These are phyloP conservation scores for Albugo laibachii DNA, from an alignment of 352 stramenopile species.

Conservation along the genomic window DNA sequence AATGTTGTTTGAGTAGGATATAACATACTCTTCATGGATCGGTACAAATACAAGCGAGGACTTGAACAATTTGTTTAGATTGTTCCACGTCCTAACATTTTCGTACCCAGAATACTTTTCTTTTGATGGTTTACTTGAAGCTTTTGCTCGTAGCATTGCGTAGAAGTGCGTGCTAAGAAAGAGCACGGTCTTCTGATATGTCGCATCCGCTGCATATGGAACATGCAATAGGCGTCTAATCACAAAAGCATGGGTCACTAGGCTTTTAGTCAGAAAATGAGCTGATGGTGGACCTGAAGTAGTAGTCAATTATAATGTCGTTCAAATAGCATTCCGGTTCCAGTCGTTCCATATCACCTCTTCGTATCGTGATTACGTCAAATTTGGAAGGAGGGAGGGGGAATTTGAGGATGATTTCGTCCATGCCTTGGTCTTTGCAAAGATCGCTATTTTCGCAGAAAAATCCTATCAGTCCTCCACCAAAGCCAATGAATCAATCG, in stretches of 20 bases:
- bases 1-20: neutral
- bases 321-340: constrained; percentile 74
- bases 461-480: too few species aligned
- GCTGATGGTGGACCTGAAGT: constrained; percentile 59
- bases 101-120: constrained; percentile 42
- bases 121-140: constrained; percentile 11
- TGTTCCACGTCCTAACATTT: constrained; percentile 59
- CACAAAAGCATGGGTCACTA: neutral
- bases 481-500: too few species aligned
- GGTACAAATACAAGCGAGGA: constrained; percentile 67
- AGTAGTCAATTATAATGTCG: constrained; percentile 85
- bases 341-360: constrained; percentile 28
- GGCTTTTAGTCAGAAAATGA: neutral
- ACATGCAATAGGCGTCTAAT: constrained; percentile 34
- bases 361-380: constrained; percentile 60
- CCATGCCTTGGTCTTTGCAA: neutral
- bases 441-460: too few species aligned
- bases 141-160: constrained; percentile 26
- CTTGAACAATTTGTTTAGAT: constrained; percentile 39
- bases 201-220: constrained; percentile 15
- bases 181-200: constrained; percentile 45
- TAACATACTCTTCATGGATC: constrained; percentile 70
- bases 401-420: constrained; percentile 32
- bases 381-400: constrained; percentile 42
- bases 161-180: constrained; percentile 74